Conservation (phyloP, 2,329 filamentous ascomycete species). For the Ceratocystis harringtonii region DNA sequence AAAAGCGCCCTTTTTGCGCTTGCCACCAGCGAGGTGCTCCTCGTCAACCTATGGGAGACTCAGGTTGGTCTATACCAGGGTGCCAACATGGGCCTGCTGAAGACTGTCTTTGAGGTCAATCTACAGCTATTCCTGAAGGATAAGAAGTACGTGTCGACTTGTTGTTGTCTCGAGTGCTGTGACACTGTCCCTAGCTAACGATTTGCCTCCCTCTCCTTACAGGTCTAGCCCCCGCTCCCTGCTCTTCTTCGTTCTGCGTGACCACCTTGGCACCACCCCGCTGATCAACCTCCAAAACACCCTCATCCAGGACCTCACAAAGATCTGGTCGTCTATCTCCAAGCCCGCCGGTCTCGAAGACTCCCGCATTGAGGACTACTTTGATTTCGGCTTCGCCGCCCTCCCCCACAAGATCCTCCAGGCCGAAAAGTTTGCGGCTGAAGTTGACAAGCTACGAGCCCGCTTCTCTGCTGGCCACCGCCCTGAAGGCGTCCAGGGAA, state of each 20-base stretch:
- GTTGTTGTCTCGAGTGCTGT: neutral
- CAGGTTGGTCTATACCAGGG: slow-evolving; percentile 97
- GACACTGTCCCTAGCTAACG: slow-evolving; percentile 24
- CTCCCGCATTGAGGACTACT: slow-evolving; percentile 89
- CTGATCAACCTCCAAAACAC: slow-evolving; percentile 82
- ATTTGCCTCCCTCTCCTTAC: neutral
- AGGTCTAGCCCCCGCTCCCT: slow-evolving; percentile 69
- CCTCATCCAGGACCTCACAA: slow-evolving; percentile 72
- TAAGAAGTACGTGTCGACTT: slow-evolving; percentile 40
- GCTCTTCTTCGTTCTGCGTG: slow-evolving; percentile 96
- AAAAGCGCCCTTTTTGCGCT: slow-evolving; percentile 96
- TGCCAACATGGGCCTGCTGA: slow-evolving; percentile 95
- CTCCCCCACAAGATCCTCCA: slow-evolving; percentile 95
- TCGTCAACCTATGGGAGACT: slow-evolving; percentile 99
- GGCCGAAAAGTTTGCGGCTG: slow-evolving; percentile 72
- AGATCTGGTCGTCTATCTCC: slow-evolving; percentile 84
- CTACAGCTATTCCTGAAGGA: slow-evolving; percentile 93
- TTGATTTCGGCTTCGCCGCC: slow-evolving; percentile 93
- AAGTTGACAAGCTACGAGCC: slow-evolving; percentile 63
- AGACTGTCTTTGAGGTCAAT: slow-evolving; percentile 98
- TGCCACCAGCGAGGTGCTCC: slow-evolving; percentile 92
- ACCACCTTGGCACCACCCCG: slow-evolving; percentile 85
- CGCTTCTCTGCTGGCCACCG: slow-evolving; percentile 73
- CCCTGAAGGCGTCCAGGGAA: slow-evolving; percentile 45
- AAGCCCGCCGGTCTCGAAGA: slow-evolving; percentile 81